Percentiles rank a stretch among this genome's conserved stretches.
phyloP scores from a whole-genome alignment of 345 rosid genomes.

The Sisymbrium irio region DNA sequence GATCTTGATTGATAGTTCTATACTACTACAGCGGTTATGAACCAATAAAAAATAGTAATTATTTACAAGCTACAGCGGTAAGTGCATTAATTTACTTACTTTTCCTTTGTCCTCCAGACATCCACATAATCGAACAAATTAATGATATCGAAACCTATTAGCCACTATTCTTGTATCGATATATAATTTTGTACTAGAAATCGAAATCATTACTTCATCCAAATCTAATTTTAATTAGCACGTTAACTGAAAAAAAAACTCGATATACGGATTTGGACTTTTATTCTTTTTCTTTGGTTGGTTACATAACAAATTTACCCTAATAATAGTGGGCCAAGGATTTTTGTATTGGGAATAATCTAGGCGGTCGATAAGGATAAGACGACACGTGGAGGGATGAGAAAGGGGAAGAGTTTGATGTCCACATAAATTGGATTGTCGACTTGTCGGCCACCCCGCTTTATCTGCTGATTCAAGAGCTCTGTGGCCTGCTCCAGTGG shows the following conservation, averaged over 20 bases:
- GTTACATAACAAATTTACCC: background rate
- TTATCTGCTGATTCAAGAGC: slow-evolving; percentile 44
- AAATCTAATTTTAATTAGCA: background rate
- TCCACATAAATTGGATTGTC: slow-evolving; percentile 60
- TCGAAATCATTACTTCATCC: too few relatives aligned
- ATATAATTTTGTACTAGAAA: too few relatives aligned
- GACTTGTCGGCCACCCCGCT: slow-evolving; percentile 82
- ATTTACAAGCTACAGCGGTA: too few relatives aligned
- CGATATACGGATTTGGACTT: background rate
- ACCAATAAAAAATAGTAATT: too few relatives aligned
- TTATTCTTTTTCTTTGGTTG: background rate
- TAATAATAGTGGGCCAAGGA: slow-evolving; percentile 11
- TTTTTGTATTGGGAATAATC: slow-evolving; percentile 6
- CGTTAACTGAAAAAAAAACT: background rate
- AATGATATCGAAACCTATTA: background rate
- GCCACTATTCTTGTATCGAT: background rate
- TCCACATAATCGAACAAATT: background rate
- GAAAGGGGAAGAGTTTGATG: slow-evolving; percentile 29
- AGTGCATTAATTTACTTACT: too few relatives aligned
- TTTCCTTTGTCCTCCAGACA: too few relatives aligned
- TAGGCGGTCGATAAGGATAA: slow-evolving; percentile 23
- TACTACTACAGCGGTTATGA: too few relatives aligned
- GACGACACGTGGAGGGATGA: slow-evolving; percentile 48
- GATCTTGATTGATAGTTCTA: background rate
- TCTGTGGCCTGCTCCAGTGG: slow-evolving; percentile 22